phyloP scores from a whole-genome alignment of 352 stramenopile genomes.

The Phytophthora aleatoria region DNA sequence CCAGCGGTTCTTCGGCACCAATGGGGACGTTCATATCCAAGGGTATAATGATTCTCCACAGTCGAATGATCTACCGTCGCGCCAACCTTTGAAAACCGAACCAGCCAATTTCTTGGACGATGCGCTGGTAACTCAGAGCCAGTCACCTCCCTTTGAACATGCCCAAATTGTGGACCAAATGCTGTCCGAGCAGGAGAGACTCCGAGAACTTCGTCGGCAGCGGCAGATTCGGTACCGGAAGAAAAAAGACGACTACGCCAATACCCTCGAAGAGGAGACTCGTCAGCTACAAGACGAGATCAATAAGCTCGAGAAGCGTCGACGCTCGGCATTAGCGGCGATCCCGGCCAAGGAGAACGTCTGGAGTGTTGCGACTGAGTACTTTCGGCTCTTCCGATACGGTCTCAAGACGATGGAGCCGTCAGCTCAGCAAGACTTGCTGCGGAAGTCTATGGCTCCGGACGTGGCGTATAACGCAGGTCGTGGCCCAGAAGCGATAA shows the following conservation, averaged over 20 bases:
- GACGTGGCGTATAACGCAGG: slow-evolving; percentile 12
- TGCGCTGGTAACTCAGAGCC: background rate
- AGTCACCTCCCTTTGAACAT: background rate
- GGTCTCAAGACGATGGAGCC: background rate
- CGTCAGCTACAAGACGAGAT: slow-evolving; percentile 1
- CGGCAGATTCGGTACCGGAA: slow-evolving; percentile 10
- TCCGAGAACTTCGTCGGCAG: background rate
- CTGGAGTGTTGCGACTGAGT: slow-evolving; percentile 7
- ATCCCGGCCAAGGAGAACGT: background rate
- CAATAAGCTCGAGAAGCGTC: background rate
- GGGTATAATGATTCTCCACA: no score
- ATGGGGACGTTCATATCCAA: background rate
- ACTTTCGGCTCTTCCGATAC: slow-evolving; percentile 3
- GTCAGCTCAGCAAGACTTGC: slow-evolving; percentile 11
- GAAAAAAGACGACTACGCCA: background rate
- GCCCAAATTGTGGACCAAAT: background rate
- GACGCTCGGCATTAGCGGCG: background rate
- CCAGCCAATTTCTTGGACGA: background rate
- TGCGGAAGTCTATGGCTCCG: background rate
- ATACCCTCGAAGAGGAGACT: background rate
- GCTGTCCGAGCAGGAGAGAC: background rate
- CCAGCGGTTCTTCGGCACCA: background rate
- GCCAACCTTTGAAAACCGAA: background rate
- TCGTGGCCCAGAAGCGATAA: slow-evolving; percentile 3
- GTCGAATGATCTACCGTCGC: background rate